A percentile compares a stretch with the other conserved stretches of the same genome.
Evolutionary conservation across 2,329 filamentous ascomycete genomes (phyloP).

Genomic region (Bipolaris cookei): DNA sequence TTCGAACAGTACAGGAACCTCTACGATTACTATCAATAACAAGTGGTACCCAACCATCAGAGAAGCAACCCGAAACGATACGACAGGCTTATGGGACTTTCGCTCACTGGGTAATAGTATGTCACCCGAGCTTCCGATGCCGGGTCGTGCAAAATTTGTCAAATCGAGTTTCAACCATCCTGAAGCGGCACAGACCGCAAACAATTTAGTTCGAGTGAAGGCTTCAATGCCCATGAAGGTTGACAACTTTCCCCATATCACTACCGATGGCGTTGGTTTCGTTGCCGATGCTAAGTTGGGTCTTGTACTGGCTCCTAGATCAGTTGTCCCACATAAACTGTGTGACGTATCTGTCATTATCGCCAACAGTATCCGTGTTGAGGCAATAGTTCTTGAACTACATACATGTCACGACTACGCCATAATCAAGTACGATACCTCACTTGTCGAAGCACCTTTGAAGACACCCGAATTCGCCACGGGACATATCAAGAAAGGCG

Average conservation of each 20-base stretch:
- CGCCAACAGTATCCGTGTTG: slow-evolving; percentile 92
- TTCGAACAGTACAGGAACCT: slow-evolving; percentile 91
- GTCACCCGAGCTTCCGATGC: slow-evolving; percentile 73
- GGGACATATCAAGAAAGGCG: slow-evolving; percentile 86
- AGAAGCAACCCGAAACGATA: slow-evolving; percentile 86
- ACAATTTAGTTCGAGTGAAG: slow-evolving; percentile 91
- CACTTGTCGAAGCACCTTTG: slow-evolving; percentile 90
- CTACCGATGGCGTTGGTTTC: slow-evolving; percentile 92
- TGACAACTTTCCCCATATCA: slow-evolving; percentile 94
- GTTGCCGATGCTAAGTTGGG: slow-evolving; percentile 98
- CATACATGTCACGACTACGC: slow-evolving; percentile 97
- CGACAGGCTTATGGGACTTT: slow-evolving; percentile 93
- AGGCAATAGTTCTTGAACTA: slow-evolving; percentile 92
- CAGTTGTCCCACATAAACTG: slow-evolving; percentile 93
- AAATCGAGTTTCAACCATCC: slow-evolving; percentile 86
- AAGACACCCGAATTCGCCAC: slow-evolving; percentile 84
- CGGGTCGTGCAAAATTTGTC: slow-evolving; percentile 86
- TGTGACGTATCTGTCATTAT: slow-evolving; percentile 97
- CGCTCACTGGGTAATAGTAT: slow-evolving; percentile 81
- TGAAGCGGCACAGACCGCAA: slow-evolving; percentile 89
- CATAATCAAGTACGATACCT: slow-evolving; percentile 92
- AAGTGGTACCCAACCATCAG: slow-evolving; percentile 98
- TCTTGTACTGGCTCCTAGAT: slow-evolving; percentile 91
- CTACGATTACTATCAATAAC: slow-evolving; percentile 88
- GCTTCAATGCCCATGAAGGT: slow-evolving; percentile 95